Conservation (phyloP, 2,329 filamentous ascomycete genomes). For the Rhynchosporium agropyri region DNA sequence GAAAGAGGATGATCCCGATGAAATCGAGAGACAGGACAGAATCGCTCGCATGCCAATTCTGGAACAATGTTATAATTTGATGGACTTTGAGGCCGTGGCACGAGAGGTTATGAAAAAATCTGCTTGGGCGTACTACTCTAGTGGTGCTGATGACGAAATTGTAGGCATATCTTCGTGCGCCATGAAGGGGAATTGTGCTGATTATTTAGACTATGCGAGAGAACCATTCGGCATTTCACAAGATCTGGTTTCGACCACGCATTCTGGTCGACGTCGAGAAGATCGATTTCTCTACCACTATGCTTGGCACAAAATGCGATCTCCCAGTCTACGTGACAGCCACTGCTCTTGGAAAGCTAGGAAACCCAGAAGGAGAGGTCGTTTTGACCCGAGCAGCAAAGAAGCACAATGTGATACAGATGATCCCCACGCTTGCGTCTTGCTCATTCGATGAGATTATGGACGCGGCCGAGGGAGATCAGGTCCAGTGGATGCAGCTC, state of each 20-base stretch:
- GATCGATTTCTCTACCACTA: slow-evolving; percentile 85
- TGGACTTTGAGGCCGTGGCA: slow-evolving; percentile 96
- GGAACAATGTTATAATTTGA: slow-evolving; percentile 87
- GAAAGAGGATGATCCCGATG: slow-evolving; percentile 69
- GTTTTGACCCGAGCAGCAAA: slow-evolving; percentile 81
- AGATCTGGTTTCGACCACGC: slow-evolving; percentile 93
- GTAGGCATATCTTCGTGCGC: slow-evolving; percentile 49
- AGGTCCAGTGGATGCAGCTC: slow-evolving; percentile 95
- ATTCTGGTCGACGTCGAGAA: slow-evolving; percentile 88
- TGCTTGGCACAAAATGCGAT: slow-evolving; percentile 83
- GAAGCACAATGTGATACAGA: slow-evolving; percentile 91
- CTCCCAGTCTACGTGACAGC: slow-evolving; percentile 97
- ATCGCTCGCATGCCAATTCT: slow-evolving; percentile 76
- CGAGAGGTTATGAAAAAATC: slow-evolving; percentile 91
- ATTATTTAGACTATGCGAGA: slow-evolving; percentile 78
- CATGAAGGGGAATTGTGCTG: slow-evolving; percentile 22
- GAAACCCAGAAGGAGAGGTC: slow-evolving; percentile 91
- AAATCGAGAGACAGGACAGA: slow-evolving; percentile 73
- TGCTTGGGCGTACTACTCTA: slow-evolving; percentile 98
- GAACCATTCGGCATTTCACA: slow-evolving; percentile 94
- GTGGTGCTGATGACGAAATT: slow-evolving; percentile 87
- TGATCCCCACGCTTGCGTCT: slow-evolving; percentile 96
- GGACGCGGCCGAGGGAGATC: slow-evolving; percentile 76
- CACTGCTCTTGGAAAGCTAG: slow-evolving; percentile 92
- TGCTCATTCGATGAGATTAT: slow-evolving; percentile 98